phyloP scores from a whole-genome alignment of 805 yeast species.

The Sugiyamaella mastotermitis region DNA sequence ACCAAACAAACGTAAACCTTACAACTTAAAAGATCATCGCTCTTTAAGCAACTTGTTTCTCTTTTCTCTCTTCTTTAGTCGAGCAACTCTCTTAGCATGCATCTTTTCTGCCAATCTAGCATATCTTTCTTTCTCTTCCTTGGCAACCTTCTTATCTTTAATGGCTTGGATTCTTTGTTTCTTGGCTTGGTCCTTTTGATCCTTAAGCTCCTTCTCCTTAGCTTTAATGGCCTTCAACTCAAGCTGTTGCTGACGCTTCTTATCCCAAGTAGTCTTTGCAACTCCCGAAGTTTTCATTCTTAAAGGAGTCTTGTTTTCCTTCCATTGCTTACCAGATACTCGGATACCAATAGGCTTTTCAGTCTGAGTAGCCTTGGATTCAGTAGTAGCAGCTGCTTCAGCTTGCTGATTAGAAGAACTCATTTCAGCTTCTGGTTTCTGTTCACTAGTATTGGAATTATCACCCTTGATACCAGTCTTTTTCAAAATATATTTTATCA shows the following conservation, averaged over 20 bases:
- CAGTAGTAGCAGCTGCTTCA: background rate
- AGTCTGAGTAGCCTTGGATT: constrained; percentile 4
- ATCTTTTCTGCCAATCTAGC: constrained; percentile 76
- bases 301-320: constrained; percentile 31
- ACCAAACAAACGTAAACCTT: background rate
- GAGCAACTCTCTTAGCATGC: constrained; percentile 88
- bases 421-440: background rate
- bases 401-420: constrained; percentile 1
- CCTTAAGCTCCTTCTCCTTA: constrained; percentile 65
- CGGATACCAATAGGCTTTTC: constrained; percentile 11
- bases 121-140: constrained; percentile 85
- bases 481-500: constrained; percentile 14
- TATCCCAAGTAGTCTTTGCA: constrained; percentile 50
- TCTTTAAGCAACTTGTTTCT: constrained; percentile 90
- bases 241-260: constrained; percentile 58
- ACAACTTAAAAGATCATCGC: constrained; percentile 41
- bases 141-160: constrained; percentile 70
- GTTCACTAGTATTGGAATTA: background rate
- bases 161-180: constrained; percentile 35
- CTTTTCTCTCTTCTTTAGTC: constrained; percentile 87
- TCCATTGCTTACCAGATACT: constrained; percentile 35
- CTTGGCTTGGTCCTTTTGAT: constrained; percentile 64
- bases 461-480: constrained; percentile 13
- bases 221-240: constrained; percentile 63
- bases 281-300: constrained; percentile 40